These are phyloP conservation scores for Xylaria sp. DNA, from an alignment of 2,329 filamentous ascomycete genomes.

Conservation along the genomic window DNA sequence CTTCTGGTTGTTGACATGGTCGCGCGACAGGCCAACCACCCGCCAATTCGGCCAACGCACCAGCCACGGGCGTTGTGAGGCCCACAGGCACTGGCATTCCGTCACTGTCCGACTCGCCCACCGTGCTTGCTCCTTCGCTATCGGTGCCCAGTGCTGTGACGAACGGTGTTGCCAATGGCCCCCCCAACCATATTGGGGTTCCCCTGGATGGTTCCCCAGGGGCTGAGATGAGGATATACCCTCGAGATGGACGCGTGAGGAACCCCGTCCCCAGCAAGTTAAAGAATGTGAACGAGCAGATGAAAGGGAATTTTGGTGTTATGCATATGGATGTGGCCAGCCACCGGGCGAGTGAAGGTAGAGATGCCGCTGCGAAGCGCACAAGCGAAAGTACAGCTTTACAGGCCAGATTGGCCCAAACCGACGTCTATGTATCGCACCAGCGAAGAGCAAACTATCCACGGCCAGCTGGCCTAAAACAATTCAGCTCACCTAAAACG, in stretches of 20 bases:
- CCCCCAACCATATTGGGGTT: constrained; percentile 34
- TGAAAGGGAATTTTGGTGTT: constrained; percentile 69
- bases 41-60: constrained; percentile 45
- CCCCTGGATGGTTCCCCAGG: constrained; percentile 39
- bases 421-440: constrained; percentile 63
- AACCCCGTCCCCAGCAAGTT: constrained; percentile 71
- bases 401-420: constrained; percentile 65
- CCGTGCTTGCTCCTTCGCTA: constrained; percentile 37
- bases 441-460: constrained; percentile 54
- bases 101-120: constrained; percentile 42
- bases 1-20: constrained; percentile 36
- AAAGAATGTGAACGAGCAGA: constrained; percentile 65
- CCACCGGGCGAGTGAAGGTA: constrained; percentile 57
- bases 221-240: constrained; percentile 45
- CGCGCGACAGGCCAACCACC: constrained; percentile 43
- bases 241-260: constrained; percentile 60
- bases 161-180: constrained; percentile 43
- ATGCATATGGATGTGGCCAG: constrained; percentile 67
- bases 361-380: constrained; percentile 66
- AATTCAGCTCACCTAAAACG: constrained; percentile 42
- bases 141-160: constrained; percentile 34
- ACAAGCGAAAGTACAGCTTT: constrained; percentile 70
- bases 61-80: constrained; percentile 35
- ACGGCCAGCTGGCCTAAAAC: constrained; percentile 44
- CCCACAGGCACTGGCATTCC: constrained; percentile 37